Evolutionary conservation across 2,329 filamentous ascomycete species (phyloP).

Genomic region (Teratosphaeria viscida): DNA sequence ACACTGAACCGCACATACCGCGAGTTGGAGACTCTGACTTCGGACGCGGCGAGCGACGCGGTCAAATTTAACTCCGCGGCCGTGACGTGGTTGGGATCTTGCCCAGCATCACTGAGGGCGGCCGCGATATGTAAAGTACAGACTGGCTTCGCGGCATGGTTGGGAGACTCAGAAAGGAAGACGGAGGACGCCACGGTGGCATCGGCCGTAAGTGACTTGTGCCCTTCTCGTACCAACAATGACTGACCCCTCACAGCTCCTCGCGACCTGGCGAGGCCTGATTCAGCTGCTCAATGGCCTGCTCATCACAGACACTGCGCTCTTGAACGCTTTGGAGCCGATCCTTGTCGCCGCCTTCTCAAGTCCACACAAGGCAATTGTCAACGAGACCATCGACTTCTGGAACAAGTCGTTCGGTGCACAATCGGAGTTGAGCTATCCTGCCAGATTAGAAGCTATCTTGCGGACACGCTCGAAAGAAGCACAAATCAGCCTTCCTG

Average conservation of each 20-base stretch:
- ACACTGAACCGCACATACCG: conserved; percentile 48
- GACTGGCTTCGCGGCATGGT: conserved; percentile 50
- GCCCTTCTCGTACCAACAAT: too few species aligned
- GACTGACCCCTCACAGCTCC: not conserved
- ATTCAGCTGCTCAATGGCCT: conserved; percentile 46
- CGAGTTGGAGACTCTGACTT: not conserved
- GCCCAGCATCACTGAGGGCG: conserved; percentile 38
- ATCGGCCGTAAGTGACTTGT: conserved; percentile 2
- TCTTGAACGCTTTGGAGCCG: conserved; percentile 44
- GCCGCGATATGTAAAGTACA: conserved; percentile 53
- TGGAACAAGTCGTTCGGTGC: conserved; percentile 66
- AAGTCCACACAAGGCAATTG: conserved; percentile 41
- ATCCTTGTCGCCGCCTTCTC: conserved; percentile 44
- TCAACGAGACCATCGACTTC: conserved; percentile 42
- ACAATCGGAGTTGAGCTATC: conserved; percentile 51
- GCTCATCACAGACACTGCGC: conserved; percentile 46
- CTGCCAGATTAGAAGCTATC: conserved; percentile 50
- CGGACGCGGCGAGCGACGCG: not conserved
- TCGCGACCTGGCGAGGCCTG: conserved; percentile 1
- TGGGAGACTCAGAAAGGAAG: conserved; percentile 42
- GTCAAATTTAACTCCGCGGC: conserved; percentile 6
- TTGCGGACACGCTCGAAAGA: conserved; percentile 51
- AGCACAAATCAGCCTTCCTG: conserved; percentile 42
- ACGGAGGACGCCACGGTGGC: not conserved
- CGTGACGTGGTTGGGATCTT: conserved; percentile 25